phyloP scores from a whole-genome alignment of 2,329 filamentous ascomycete genomes.

The Phialocephala subalpina region DNA sequence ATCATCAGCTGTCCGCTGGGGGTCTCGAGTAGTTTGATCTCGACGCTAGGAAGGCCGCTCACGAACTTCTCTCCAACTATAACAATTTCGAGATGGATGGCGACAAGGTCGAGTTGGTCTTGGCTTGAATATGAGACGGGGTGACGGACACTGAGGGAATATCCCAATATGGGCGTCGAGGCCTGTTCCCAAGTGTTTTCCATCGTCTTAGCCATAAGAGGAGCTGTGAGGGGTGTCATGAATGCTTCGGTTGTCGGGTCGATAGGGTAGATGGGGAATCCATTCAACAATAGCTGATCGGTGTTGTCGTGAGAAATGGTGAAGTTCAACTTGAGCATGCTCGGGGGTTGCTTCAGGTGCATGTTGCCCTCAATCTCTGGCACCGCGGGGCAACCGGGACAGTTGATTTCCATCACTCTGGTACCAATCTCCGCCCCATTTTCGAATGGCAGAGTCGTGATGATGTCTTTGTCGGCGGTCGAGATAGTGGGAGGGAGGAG shows the following conservation, averaged over 20 bases:
- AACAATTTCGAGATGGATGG: conserved; percentile 65
- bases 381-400: conserved; percentile 59
- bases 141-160: conserved; percentile 42
- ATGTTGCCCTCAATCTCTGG: conserved; percentile 42
- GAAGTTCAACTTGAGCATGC: conserved; percentile 60
- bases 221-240: conserved; percentile 54
- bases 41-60: conserved; percentile 61
- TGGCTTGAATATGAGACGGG: conserved; percentile 57
- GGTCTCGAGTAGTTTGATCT: conserved; percentile 69
- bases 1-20: conserved; percentile 63
- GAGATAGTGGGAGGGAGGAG: conserved; percentile 61
- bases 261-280: conserved; percentile 65
- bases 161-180: conserved; percentile 38
- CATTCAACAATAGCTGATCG: conserved; percentile 64
- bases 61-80: conserved; percentile 65
- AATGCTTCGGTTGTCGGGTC: conserved; percentile 42
- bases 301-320: conserved; percentile 53
- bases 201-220: conserved; percentile 51
- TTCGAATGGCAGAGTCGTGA: conserved; percentile 51
- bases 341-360: conserved; percentile 36
- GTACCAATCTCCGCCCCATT: conserved; percentile 47
- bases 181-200: conserved; percentile 38
- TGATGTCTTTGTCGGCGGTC: conserved; percentile 51
- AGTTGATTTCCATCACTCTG: conserved; percentile 58
- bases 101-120: conserved; percentile 59